Base-by-base conservation (phyloP, 2,329 filamentous ascomycete species). In the Colletotrichum magnum region DNA sequence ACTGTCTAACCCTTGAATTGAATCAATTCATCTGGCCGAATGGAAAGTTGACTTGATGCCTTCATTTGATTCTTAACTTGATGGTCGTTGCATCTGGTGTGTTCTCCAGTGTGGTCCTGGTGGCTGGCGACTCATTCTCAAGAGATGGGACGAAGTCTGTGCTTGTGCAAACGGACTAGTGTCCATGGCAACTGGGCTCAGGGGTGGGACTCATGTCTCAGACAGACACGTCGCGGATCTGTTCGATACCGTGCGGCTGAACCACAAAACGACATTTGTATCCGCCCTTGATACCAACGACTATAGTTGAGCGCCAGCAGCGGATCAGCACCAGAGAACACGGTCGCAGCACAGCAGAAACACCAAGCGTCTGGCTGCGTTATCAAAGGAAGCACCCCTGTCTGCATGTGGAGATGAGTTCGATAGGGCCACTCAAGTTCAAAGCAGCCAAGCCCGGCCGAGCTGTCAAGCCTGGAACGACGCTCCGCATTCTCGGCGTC, bases 401-500 rank as follows among this genome's bases (percentile, higher is more conserved):
- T 24, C 3, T 3, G 41, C 24, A 12, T 15, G 66, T 69, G 62
- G 36, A 2, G 12, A 16, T 36, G 32, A 36, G 32, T 36, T 36
- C 51, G 6, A 48, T 6, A n/a, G 26, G 36, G 5, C 62, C 66
- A 10, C 43, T 69, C n/a, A 41, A n/a, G 5, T 69, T 60, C 21
- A 47, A 21, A 32, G 41, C 32, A 2, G 32, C 57, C 16, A 66
- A 60, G 32, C 62, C 68, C 6, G 70, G 70, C 1, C 50, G 32
- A 47, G 39, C 26, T 9, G 64, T 78, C 26, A 76, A 74, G 54
- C 64, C 71, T 0, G 76, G 75, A 6, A 76, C 73, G 0, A 74
- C 79, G 16, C 74, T 81, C 9, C 79, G 80, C 7, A 78, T 81
- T 24, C 76, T 82, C 10, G 75, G 78, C n/a, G 75, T 78, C 1